Evolutionary conservation across 108 stramenopile species (phyloP).

Genomic region (Aurantiochytrium sp.): DNA sequence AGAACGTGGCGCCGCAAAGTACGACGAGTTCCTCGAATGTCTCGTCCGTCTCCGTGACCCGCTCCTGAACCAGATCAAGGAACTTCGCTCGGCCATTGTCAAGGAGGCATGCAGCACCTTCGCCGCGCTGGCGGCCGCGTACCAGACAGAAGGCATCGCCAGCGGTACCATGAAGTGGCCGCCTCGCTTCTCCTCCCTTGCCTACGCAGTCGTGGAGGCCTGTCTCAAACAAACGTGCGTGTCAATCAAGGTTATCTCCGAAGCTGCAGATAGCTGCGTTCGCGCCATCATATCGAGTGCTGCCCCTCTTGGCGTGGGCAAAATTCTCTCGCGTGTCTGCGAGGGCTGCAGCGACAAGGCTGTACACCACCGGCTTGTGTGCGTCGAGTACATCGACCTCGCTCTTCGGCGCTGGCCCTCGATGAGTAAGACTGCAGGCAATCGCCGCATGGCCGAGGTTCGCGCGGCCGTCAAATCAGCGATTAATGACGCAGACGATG

Average conservation of each 20-base stretch:
- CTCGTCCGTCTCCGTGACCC: neutral
- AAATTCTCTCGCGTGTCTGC: neutral
- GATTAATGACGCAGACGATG: neutral
- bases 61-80: neutral
- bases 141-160: neutral
- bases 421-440: neutral
- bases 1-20: neutral
- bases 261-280: neutral
- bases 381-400: neutral
- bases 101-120: neutral
- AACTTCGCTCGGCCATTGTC: neutral
- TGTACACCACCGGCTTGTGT: neutral
- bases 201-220: neutral
- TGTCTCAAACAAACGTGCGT: neutral
- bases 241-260: slow-evolving; percentile 2
- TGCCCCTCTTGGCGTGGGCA: neutral
- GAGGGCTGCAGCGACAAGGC: neutral
- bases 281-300: neutral
- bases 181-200: neutral
- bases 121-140: neutral
- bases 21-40: neutral
- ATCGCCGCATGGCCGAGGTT: neutral
- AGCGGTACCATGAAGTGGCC: neutral
- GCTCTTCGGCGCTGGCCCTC: neutral
- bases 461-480: neutral